Evolutionary conservation across 2,329 filamentous ascomycete species (phyloP).

Genomic region (Claviceps pusilla): DNA sequence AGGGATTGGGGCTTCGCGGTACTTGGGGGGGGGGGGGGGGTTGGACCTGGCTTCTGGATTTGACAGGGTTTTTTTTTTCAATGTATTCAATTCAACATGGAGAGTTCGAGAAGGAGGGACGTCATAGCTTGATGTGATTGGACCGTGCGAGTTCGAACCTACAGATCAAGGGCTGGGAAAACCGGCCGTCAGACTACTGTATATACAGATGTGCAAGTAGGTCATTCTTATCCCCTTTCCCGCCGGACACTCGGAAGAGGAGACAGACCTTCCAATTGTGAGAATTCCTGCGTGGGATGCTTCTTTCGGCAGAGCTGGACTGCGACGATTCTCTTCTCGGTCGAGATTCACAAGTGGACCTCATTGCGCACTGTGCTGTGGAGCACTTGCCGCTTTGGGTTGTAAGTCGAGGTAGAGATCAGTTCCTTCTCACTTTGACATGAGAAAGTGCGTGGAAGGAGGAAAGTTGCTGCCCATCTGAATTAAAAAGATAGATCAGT

Average conservation of each 20-base stretch:
- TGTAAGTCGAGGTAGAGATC: not conserved
- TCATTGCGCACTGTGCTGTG: not conserved
- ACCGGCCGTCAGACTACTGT: not conserved
- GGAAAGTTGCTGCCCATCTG: not conserved
- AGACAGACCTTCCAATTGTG: too few species aligned
- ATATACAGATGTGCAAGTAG: not conserved
- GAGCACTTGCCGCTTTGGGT: constrained; percentile 1
- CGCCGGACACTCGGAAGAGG: too few species aligned
- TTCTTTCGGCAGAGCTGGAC: too few species aligned
- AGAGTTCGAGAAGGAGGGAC: not conserved
- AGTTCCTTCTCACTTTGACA: constrained; percentile 2
- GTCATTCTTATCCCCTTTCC: not conserved
- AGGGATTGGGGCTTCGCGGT: not conserved
- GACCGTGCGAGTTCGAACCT: not conserved
- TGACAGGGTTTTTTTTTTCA: not conserved
- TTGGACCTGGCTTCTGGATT: too few species aligned
- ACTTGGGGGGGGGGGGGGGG: not conserved
- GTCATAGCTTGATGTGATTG: not conserved
- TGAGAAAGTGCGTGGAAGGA: not conserved
- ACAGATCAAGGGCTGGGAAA: not conserved
- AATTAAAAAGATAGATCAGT: not conserved
- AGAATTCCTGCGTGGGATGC: too few species aligned
- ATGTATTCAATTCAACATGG: not conserved
- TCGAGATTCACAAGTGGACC: not conserved
- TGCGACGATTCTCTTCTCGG: not conserved